A percentile compares a stretch with the other conserved stretches of the same genome.
phyloP scores from a whole-genome alignment of 495 filamentous ascomycete genomes.

The Xeromyces bisporus region DNA sequence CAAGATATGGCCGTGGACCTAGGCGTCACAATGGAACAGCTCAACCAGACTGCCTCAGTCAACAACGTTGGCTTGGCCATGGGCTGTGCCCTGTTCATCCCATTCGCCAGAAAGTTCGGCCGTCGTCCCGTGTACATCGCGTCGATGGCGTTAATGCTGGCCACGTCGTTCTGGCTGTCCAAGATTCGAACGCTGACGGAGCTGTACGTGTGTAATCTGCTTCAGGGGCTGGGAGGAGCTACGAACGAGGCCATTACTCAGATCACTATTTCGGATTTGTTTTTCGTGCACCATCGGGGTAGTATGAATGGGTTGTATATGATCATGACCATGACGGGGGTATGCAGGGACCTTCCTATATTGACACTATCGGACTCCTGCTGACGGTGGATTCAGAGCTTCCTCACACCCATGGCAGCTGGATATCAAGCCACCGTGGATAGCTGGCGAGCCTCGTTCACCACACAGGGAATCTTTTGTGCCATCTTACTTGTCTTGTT shows the following conservation, averaged over 20 bases:
- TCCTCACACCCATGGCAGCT: conserved; percentile 19
- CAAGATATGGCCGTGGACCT: conserved; percentile 20
- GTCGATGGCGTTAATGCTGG: conserved; percentile 15
- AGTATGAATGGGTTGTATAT: conserved; percentile 22
- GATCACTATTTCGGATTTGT: conserved; percentile 24
- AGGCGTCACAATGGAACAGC: conserved; percentile 10
- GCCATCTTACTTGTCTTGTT: conserved; percentile 14
- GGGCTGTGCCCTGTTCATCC: conserved; percentile 20
- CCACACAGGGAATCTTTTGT: conserved; percentile 15
- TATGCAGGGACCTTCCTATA: conserved; percentile 9
- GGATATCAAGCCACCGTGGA: conserved; percentile 16
- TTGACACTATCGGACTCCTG: background rate
- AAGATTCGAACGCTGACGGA: conserved; percentile 11
- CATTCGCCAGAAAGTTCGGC: conserved; percentile 16
- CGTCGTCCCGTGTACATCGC: conserved; percentile 19
- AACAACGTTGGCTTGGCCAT: conserved; percentile 17
- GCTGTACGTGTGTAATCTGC: conserved; percentile 15
- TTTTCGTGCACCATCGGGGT: conserved; percentile 22
- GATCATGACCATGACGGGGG: conserved; percentile 20
- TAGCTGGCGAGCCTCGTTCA: conserved; percentile 18
- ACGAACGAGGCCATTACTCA: conserved; percentile 20
- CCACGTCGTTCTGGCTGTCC: conserved; percentile 15
- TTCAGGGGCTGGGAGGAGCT: conserved; percentile 18
- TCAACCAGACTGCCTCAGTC: conserved; percentile 17
- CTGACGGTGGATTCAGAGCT: conserved; percentile 9